Percentiles rank a stretch among this genome's conserved stretches.
Conservation (phyloP, 306 rosid species). For the Sechiopsis laciniata region DNA sequence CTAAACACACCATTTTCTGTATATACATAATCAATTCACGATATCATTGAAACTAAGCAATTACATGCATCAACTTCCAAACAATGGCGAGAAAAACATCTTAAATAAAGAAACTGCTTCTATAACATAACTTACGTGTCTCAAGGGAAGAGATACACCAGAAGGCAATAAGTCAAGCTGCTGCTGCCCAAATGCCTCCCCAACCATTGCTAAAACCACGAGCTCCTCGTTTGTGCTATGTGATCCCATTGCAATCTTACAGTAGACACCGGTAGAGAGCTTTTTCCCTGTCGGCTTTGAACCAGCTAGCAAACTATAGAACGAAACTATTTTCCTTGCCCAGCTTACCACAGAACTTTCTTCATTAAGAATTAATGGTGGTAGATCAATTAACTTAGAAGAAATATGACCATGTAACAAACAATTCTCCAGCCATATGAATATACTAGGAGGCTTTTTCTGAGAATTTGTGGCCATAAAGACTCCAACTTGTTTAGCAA, state of each 20-base stretch:
- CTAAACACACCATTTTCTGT: background rate
- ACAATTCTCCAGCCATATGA: conserved; percentile 90
- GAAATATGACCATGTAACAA: conserved; percentile 55
- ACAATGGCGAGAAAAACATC: background rate
- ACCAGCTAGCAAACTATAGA: conserved; percentile 82
- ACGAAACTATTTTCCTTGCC: conserved; percentile 71
- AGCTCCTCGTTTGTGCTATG: conserved; percentile 82
- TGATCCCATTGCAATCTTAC: conserved; percentile 64
- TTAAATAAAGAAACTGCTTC: background rate
- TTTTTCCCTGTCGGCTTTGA: conserved; percentile 63
- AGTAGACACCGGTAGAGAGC: conserved; percentile 76
- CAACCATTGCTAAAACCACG: conserved; percentile 87
- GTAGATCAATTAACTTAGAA: conserved; percentile 53
- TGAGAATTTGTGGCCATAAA: conserved; percentile 34
- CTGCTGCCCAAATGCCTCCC: conserved; percentile 89
- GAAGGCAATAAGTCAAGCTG: conserved; percentile 90
- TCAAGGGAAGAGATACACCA: conserved; percentile 85
- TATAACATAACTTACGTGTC: conserved; percentile 62
- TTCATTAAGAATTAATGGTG: conserved; percentile 56
- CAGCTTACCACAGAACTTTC: conserved; percentile 66
- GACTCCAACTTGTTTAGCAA: conserved; percentile 39
- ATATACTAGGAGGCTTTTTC: conserved; percentile 68
- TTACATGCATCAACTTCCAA: background rate
- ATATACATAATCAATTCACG: background rate
- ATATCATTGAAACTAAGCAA: conserved; percentile 2